Evolutionary conservation across 2,329 filamentous ascomycete species (phyloP).

Genomic region (Colletotrichum karsti): DNA sequence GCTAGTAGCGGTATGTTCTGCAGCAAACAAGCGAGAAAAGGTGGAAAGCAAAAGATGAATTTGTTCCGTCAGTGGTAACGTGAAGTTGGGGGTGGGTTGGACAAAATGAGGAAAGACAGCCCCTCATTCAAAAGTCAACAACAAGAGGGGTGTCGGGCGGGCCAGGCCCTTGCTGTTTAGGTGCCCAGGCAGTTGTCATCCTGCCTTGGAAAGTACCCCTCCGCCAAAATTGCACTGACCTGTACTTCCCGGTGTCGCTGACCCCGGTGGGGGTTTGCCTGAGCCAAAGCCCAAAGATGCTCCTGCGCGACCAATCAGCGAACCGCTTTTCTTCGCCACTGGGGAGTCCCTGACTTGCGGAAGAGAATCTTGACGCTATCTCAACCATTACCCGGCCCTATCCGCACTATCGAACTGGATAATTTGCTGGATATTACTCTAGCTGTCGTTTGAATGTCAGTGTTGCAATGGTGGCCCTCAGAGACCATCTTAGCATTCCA

Average conservation of each 20-base stretch:
- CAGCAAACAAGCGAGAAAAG: slow-evolving; percentile 11
- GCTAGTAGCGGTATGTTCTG: slow-evolving; percentile 24
- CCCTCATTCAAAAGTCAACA: slow-evolving; percentile 32
- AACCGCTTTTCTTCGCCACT: slow-evolving; percentile 17
- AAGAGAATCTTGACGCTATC: slow-evolving; percentile 5
- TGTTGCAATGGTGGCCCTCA: not conserved
- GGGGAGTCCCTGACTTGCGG: slow-evolving; percentile 14
- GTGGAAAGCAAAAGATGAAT: slow-evolving; percentile 26
- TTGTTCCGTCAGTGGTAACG: slow-evolving; percentile 22
- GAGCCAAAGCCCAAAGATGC: slow-evolving; percentile 22
- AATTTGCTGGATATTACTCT: not conserved
- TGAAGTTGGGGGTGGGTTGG: slow-evolving; percentile 30
- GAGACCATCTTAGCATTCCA: no score
- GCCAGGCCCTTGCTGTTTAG: slow-evolving; percentile 28
- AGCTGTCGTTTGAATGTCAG: no score
- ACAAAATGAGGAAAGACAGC: slow-evolving; percentile 31
- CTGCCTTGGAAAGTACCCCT: slow-evolving; percentile 6
- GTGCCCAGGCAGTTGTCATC: slow-evolving; percentile 21
- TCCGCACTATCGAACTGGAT: slow-evolving; percentile 6
- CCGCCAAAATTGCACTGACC: not conserved
- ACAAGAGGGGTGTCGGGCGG: slow-evolving; percentile 30
- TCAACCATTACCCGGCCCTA: slow-evolving; percentile 8
- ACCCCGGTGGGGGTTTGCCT: slow-evolving; percentile 4
- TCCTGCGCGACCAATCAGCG: slow-evolving; percentile 19
- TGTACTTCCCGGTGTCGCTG: slow-evolving; percentile 5